Evolutionary conservation across 306 rosid species (phyloP), one percentile per base, ranked within the genome.

Genomic region (Pterocarpus macrocarpus): DNA sequence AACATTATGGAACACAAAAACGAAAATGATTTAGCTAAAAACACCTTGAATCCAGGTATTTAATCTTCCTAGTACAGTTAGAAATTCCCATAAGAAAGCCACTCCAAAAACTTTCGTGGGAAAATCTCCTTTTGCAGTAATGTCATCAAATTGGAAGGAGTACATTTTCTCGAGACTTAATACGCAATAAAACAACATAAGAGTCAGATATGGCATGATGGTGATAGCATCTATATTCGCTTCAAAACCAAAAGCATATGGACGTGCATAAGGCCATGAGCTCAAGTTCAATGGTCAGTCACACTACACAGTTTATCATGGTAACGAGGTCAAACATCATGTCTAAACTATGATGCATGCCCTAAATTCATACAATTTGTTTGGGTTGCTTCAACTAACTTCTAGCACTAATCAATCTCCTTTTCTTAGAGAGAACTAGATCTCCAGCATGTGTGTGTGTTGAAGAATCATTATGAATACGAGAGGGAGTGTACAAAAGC

Each of bases 361-460:
- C 34, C 55, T 47, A 63, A 33, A 8, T 45, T 63, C 33, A 39
- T 39, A 65, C 44, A 63, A 16, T 34, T 63, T 61, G 14, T 32
- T 30, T 34, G 44, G 50, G 71, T 64, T 34, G 34, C 71, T 65
- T 8, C 13, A 38, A n/a, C 50, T 65, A 65, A 65, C 32, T 41
- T 30, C 15, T 38, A 65, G 34, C n/a, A n/a, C 34, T n/a, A 14
- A 50, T 13, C 57, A 50, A 50, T 50, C 16, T 12, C 16, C 57
- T 3, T 12, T 50, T 50, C 16, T 47, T 47, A 50, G 17, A 50
- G 16, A 12, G 57, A 12, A 15, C n/a, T 14, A 17, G 45, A 65
- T 16, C 71, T 39, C 52, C 71, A 38, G 57, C 67, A 38, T 44
- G 69, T 58, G 63, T 49, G 82, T 59, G 7, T 57, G 34, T 57